Percentiles rank a stretch among this genome's conserved stretches.
Evolutionary conservation across 2,329 filamentous ascomycete genomes (phyloP).

Genomic region (Zymoseptoria brevis): DNA sequence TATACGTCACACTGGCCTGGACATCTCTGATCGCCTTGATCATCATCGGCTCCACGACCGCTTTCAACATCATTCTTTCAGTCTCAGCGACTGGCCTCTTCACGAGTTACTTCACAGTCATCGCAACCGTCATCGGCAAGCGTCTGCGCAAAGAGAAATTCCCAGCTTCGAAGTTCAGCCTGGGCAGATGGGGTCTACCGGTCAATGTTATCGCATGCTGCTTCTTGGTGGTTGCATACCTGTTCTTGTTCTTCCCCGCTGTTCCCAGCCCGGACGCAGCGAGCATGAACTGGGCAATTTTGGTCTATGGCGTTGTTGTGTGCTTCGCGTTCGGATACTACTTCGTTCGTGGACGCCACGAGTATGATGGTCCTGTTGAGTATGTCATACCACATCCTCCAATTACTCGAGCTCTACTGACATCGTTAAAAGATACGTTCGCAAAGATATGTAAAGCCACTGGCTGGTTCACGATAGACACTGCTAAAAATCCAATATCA

Average conservation of each 20-base stretch:
- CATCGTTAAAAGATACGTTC: background rate
- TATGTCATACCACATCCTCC: background rate
- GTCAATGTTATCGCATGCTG: conserved; percentile 16
- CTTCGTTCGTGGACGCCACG: conserved; percentile 11
- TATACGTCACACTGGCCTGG: conserved; percentile 21
- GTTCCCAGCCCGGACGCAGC: conserved; percentile 18
- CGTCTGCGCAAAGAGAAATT: conserved; percentile 17
- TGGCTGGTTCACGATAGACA: background rate
- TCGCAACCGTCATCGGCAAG: conserved; percentile 17
- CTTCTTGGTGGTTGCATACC: conserved; percentile 14
- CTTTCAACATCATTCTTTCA: conserved; percentile 37
- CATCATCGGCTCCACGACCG: conserved; percentile 34
- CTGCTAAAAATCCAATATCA: background rate
- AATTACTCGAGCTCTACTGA: background rate
- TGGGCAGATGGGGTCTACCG: conserved; percentile 25
- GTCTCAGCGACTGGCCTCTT: conserved; percentile 25
- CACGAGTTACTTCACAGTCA: conserved; percentile 18
- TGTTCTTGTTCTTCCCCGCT: conserved; percentile 21
- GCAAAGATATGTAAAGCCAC: conserved; percentile 11
- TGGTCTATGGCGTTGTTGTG: conserved; percentile 19
- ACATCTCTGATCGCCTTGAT: conserved; percentile 28
- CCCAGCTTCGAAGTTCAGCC: conserved; percentile 16
- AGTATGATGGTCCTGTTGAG: conserved; percentile 20
- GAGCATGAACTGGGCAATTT: conserved; percentile 26
- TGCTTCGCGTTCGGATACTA: conserved; percentile 15